These are phyloP conservation scores for Eremothecium sinecaudum DNA, from an alignment of 1,139 yeast species.

Conservation along the genomic window DNA sequence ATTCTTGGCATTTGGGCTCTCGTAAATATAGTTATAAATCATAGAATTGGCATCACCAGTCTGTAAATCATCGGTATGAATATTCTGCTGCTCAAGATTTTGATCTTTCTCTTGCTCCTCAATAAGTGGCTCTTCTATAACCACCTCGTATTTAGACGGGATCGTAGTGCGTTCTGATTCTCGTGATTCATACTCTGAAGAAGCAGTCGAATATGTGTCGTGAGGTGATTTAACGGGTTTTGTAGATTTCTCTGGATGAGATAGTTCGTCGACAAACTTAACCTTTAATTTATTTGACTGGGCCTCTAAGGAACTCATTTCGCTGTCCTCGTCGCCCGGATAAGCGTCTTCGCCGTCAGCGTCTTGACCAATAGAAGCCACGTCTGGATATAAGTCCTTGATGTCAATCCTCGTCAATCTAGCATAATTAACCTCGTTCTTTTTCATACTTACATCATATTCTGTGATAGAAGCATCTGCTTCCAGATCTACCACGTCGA, in stretches of 20 bases:
- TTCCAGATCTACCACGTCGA: constrained; percentile 3
- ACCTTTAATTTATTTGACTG: constrained; percentile 5
- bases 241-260: background rate
- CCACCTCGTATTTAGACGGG: background rate
- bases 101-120: background rate
- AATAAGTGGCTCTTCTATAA: background rate
- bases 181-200: background rate
- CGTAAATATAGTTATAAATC: constrained; percentile 14
- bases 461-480: constrained; percentile 2
- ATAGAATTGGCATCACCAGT: background rate
- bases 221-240: background rate
- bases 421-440: constrained; percentile 9
- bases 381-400: constrained; percentile 5
- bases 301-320: constrained; percentile 5
- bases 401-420: constrained; percentile 3
- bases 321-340: constrained; percentile 11
- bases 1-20: constrained; percentile 9
- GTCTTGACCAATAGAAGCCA: constrained; percentile 1
- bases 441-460: constrained; percentile 6
- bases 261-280: constrained; percentile 3
- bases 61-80: background rate
- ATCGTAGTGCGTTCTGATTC: background rate
- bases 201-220: constrained; percentile 5
- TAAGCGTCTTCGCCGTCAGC: constrained; percentile 8
- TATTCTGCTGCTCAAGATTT: background rate